Percentiles rank a stretch among this genome's conserved stretches.
These are phyloP conservation scores for Calonectria hawksworthii DNA, from an alignment of 2,329 filamentous ascomycete species.

Conservation along the genomic window DNA sequence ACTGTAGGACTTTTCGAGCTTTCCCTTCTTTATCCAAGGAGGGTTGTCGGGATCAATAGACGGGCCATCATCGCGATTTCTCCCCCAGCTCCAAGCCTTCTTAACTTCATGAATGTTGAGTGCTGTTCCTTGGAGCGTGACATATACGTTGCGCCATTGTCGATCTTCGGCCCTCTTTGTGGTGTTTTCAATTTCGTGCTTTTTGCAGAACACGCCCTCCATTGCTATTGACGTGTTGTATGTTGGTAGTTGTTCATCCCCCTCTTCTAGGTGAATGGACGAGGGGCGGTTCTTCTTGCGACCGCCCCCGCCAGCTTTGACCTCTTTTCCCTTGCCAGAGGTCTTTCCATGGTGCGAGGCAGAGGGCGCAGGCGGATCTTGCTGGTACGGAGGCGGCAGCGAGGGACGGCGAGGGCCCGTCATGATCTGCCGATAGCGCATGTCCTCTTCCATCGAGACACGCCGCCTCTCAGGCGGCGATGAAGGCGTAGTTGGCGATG, in stretches of 20 bases:
- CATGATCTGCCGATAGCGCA: conserved; percentile 67
- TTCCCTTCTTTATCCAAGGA: conserved; percentile 66
- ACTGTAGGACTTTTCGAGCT: conserved; percentile 76
- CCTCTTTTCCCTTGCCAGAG: conserved; percentile 35
- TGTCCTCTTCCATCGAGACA: conserved; percentile 69
- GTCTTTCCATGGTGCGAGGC: conserved; percentile 33
- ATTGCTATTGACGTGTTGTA: conserved; percentile 70
- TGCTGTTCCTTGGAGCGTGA: conserved; percentile 76
- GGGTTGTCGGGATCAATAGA: conserved; percentile 65
- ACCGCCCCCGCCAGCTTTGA: conserved; percentile 40
- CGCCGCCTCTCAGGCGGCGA: conserved; percentile 58
- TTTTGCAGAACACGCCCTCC: conserved; percentile 71
- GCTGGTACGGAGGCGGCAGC: conserved; percentile 63
- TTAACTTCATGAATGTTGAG: conserved; percentile 76
- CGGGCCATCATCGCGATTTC: conserved; percentile 63
- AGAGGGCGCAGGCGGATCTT: conserved; percentile 39
- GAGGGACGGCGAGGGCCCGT: conserved; percentile 60
- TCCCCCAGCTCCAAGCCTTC: conserved; percentile 66
- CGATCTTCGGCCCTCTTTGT: conserved; percentile 73
- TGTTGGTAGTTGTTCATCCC: conserved; percentile 63
- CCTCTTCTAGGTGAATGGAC: conserved; percentile 41
- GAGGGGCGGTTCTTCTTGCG: conserved; percentile 21
- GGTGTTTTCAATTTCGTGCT: conserved; percentile 76
- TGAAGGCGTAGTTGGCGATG: conserved; percentile 47
- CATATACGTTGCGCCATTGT: conserved; percentile 75